Evolutionary conservation across 306 rosid genomes (phyloP).

Genomic region (barrel medic (Medicago truncatula)): DNA sequence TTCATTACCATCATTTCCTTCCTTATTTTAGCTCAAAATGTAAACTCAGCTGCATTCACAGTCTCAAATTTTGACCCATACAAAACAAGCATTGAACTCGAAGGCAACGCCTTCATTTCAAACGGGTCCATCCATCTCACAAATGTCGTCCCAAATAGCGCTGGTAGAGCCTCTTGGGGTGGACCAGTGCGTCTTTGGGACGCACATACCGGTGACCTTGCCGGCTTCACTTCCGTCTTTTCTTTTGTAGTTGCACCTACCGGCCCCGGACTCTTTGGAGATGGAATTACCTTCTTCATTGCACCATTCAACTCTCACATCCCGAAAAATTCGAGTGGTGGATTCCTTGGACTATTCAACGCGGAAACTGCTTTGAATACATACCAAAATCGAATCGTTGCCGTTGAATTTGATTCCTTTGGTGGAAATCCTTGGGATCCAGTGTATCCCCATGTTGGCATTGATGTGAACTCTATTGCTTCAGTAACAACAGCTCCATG

Average conservation of each 20-base stretch:
- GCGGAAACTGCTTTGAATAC: conserved; percentile 38
- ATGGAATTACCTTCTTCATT: conserved; percentile 53
- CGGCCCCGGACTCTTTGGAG: neutral
- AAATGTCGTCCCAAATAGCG: conserved; percentile 7
- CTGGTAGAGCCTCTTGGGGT: conserved; percentile 50
- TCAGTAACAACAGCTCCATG: conserved; percentile 26
- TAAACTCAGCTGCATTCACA: conserved; percentile 33
- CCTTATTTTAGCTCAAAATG: conserved; percentile 19
- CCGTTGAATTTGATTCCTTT: conserved; percentile 52
- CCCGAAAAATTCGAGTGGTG: conserved; percentile 43
- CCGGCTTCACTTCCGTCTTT: conserved; percentile 39
- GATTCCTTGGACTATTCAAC: conserved; percentile 50
- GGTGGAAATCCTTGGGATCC: conserved; percentile 48
- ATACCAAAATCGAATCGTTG: conserved; percentile 43
- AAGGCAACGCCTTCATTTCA: conserved; percentile 36
- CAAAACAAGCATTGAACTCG: neutral
- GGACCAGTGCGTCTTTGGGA: conserved; percentile 51
- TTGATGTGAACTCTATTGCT: conserved; percentile 47
- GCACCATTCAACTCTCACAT: conserved; percentile 41
- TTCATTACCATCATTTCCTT: conserved; percentile 11
- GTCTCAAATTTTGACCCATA: conserved; percentile 12
- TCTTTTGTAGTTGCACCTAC: conserved; percentile 23
- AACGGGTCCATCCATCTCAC: conserved; percentile 22
- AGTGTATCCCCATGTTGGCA: conserved; percentile 42
- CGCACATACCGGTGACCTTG: conserved; percentile 20